Percentiles rank a stretch among this genome's conserved stretches.
These are phyloP conservation scores for Trichoderma sp. DNA, from an alignment of 2,329 filamentous ascomycete species.

Conservation along the genomic window DNA sequence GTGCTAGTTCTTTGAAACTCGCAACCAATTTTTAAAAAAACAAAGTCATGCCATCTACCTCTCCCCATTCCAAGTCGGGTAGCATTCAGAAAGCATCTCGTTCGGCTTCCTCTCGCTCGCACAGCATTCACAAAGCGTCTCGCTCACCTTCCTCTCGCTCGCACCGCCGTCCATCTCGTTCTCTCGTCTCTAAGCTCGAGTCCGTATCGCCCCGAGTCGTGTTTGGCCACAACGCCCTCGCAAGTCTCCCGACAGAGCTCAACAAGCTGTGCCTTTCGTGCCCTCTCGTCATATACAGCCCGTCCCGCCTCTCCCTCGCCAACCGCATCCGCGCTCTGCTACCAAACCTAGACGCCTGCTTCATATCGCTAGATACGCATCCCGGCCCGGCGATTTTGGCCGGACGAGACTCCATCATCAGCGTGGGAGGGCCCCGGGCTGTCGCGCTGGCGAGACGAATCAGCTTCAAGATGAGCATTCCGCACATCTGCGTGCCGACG, in stretches of 20 bases:
- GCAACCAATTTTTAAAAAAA: background rate
- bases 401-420: slow-evolving; percentile 55
- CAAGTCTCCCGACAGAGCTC: slow-evolving; percentile 35
- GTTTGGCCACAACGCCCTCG: slow-evolving; percentile 34
- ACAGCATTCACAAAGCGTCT: background rate
- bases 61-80: slow-evolving; percentile 3
- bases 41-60: slow-evolving; percentile 9
- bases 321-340: slow-evolving; percentile 34
- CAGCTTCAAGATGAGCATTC: slow-evolving; percentile 49
- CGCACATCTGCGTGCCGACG: slow-evolving; percentile 58
- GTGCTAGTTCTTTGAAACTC: background rate
- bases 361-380: slow-evolving; percentile 34
- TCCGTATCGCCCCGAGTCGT: slow-evolving; percentile 33
- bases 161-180: background rate
- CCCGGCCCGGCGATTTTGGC: slow-evolving; percentile 31
- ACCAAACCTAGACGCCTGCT: slow-evolving; percentile 32
- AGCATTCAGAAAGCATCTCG: background rate
- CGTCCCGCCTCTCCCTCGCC: slow-evolving; percentile 37
- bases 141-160: background rate
- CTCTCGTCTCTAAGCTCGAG: background rate
- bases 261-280: slow-evolving; percentile 31
- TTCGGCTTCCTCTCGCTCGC: background rate
- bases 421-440: slow-evolving; percentile 61
- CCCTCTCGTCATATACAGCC: slow-evolving; percentile 39
- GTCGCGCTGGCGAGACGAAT: slow-evolving; percentile 58